A percentile compares a stretch with the other conserved stretches of the same genome.
Conservation (phyloP, 192 early-diverging fungal genomes). For the Chytriomyces sp. region DNA sequence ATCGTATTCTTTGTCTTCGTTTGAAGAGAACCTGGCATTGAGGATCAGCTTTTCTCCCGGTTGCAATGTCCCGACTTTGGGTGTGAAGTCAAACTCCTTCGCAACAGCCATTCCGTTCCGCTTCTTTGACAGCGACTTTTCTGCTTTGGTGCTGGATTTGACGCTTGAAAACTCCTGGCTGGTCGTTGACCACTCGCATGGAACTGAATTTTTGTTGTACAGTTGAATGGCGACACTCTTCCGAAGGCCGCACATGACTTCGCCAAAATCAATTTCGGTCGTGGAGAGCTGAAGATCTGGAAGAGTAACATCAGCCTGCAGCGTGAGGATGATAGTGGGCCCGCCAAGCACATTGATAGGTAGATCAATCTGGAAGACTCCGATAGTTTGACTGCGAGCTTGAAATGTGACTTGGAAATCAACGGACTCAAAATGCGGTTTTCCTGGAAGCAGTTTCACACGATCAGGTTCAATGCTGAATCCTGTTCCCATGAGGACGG, state of each 20-base stretch:
- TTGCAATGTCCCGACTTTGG: conserved; percentile 48
- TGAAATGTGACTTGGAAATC: conserved; percentile 55
- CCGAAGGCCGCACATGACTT: conserved; percentile 56
- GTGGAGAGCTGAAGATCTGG: conserved; percentile 53
- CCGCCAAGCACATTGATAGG: conserved; percentile 57
- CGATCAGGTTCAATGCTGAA: conserved; percentile 63
- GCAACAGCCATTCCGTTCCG: conserved; percentile 15
- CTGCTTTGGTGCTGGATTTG: conserved; percentile 1
- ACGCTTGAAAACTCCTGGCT: background rate
- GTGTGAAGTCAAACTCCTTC: conserved; percentile 57
- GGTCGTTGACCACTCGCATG: conserved; percentile 56
- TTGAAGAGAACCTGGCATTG: conserved; percentile 50
- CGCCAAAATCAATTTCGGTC: conserved; percentile 58
- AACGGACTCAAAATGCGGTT: conserved; percentile 46
- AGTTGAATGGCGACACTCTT: conserved; percentile 54
- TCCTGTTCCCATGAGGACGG: conserved; percentile 44
- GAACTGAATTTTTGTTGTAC: conserved; percentile 52
- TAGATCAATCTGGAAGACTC: conserved; percentile 41
- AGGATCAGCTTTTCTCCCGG: conserved; percentile 54
- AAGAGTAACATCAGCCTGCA: conserved; percentile 56
- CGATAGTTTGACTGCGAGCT: conserved; percentile 43
- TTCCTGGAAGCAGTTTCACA: conserved; percentile 53
- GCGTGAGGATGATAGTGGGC: conserved; percentile 48
- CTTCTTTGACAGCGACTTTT: conserved; percentile 31
- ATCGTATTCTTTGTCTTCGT: conserved; percentile 55